Conservation (phyloP, 1,284 basidiomycete species). For the Papiliotrema nemorosa region DNA sequence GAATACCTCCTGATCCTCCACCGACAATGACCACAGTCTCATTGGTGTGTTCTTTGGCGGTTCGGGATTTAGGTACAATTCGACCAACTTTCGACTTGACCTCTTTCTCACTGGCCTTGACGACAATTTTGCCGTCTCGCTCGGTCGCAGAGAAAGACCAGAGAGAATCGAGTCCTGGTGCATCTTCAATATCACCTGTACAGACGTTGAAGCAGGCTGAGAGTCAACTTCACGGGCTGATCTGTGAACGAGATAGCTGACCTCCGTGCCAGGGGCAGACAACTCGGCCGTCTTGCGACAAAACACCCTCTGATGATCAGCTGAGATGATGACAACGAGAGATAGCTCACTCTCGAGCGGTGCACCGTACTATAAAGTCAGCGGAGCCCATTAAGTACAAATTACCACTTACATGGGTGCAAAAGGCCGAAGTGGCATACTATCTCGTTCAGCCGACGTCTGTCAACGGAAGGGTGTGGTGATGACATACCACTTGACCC, state of each 20-base stretch:
- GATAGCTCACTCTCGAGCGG: conserved; percentile 31
- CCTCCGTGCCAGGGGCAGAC: conserved; percentile 90
- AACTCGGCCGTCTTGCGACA: conserved; percentile 72
- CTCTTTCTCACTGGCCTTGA: conserved; percentile 70
- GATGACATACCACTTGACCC: conserved; percentile 53
- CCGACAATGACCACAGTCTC: conserved; percentile 70
- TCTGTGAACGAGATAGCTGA: conserved; percentile 38
- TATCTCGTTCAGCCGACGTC: conserved; percentile 22
- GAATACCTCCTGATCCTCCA: conserved; percentile 77
- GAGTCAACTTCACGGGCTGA: neutral
- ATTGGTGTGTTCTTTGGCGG: conserved; percentile 53
- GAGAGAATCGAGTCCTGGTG: conserved; percentile 79
- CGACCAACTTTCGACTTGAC: conserved; percentile 66
- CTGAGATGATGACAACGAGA: neutral
- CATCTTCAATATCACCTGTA: conserved; percentile 70
- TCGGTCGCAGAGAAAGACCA: conserved; percentile 74
- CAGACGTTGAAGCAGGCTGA: conserved; percentile 80
- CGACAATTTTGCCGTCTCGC: conserved; percentile 65
- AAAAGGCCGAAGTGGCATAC: conserved; percentile 75
- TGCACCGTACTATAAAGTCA: conserved; percentile 38
- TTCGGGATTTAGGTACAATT: conserved; percentile 38
- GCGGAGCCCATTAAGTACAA: neutral
- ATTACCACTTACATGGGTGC: conserved; percentile 60
- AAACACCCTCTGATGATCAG: conserved; percentile 67
- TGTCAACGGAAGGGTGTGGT: conserved; percentile 46